These are phyloP conservation scores for Psilocybe cubensis DNA, from an alignment of 768 basidiomycete genomes.

Conservation along the genomic window DNA sequence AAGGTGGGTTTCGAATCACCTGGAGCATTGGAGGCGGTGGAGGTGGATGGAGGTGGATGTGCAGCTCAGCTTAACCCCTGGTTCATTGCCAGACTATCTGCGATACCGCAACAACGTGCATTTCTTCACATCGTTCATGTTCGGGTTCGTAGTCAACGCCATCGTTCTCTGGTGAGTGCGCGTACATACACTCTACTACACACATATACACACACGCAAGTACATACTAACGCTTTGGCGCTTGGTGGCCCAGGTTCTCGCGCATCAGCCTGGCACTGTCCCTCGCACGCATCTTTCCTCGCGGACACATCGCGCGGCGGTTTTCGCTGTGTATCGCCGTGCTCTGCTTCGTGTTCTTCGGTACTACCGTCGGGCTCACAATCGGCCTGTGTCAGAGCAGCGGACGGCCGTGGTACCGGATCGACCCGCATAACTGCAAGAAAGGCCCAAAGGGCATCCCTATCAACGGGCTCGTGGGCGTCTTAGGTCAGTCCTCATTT, in stretches of 20 bases:
- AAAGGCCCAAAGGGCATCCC: background rate
- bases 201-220: background rate
- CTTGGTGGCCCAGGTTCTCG: background rate
- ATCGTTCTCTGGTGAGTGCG: conserved; percentile 5
- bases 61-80: background rate
- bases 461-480: background rate
- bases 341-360: background rate
- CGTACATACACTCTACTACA: too few species aligned
- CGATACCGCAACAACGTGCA: background rate
- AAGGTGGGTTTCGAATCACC: background rate
- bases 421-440: background rate
- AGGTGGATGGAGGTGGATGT: too few species aligned
- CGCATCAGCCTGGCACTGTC: conserved; percentile 6
- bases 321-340: background rate
- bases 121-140: conserved; percentile 1
- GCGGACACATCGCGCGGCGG: conserved; percentile 1
- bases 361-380: background rate
- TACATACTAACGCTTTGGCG: background rate
- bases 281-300: conserved; percentile 8
- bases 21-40: too few species aligned
- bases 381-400: background rate
- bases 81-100: background rate
- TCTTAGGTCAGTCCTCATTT: background rate
- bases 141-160: background rate
- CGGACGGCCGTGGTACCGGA: conserved; percentile 1